phyloP scores from a whole-genome alignment of 441 rosid species.

The Codiaeum variegatum region DNA sequence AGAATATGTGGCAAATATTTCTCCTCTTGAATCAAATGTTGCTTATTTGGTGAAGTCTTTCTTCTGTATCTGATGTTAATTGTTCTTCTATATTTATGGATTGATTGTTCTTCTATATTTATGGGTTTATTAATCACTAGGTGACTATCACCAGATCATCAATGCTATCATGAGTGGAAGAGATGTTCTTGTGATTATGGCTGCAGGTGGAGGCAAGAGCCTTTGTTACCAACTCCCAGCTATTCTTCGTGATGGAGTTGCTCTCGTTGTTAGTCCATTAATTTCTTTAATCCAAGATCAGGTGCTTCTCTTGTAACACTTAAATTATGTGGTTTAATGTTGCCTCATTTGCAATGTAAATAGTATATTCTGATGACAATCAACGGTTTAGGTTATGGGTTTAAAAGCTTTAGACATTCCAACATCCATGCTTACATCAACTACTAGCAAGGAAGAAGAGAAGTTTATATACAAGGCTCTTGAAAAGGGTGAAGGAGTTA shows the following conservation, averaged over 20 bases:
- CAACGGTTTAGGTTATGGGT: slow-evolving; percentile 74
- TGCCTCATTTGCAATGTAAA: background rate
- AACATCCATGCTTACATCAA: slow-evolving; percentile 83
- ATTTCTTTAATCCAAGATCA: slow-evolving; percentile 77
- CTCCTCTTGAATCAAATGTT: background rate
- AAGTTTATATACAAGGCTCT: slow-evolving; percentile 87
- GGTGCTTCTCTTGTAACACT: slow-evolving; percentile 36
- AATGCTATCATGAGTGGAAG: slow-evolving; percentile 82
- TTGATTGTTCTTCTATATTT: slow-evolving; percentile 1
- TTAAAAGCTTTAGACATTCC: slow-evolving; percentile 83
- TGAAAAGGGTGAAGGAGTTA: slow-evolving; percentile 88
- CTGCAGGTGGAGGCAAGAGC: slow-evolving; percentile 99
- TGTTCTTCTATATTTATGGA: background rate
- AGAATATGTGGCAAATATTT: background rate
- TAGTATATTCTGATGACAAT: slow-evolving; percentile 3
- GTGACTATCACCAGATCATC: slow-evolving; percentile 47
- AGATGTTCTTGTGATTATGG: slow-evolving; percentile 94
- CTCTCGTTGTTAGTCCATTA: slow-evolving; percentile 31
- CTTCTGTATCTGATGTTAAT: slow-evolving; percentile 2
- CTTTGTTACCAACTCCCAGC: slow-evolving; percentile 98
- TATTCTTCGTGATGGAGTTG: slow-evolving; percentile 63
- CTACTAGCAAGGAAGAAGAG: slow-evolving; percentile 83
- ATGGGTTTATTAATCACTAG: slow-evolving; percentile 2
- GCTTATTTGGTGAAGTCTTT: background rate
- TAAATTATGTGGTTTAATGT: background rate